Base-by-base conservation (phyloP, 495 filamentous ascomycete species). In the Umbilicaria muhlenbergii region DNA sequence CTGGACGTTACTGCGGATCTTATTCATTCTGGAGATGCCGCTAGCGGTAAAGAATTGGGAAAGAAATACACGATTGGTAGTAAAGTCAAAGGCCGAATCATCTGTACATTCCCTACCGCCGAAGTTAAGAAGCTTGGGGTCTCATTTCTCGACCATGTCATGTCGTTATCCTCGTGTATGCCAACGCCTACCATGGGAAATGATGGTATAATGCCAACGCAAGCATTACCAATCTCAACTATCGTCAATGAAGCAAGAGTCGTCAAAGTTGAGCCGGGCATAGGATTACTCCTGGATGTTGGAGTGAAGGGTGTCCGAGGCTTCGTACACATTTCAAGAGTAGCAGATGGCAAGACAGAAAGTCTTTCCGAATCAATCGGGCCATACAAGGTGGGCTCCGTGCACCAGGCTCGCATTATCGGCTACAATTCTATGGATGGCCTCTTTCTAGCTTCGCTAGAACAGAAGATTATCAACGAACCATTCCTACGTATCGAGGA, bases 251-350 rank as follows among this genome's bases (percentile, higher is more conserved):
- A 82, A 48, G 81, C 79, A 32, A 88, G 72, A 21, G 75, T 98
- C 13, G 64, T 75, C 37, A 79, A 78, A 49, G 83, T 94, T 13
- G 80, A 89, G 41, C 67, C 81, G 16, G 74, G 76, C 11, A 62
- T 81, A 43, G 91, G 91, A 33, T 62, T 95, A 1, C 92, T 89
- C 51, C 70, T 89, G 5, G 77, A 92, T 56, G 63, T 93, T 34
- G 84, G 86, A 11, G 67, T 83, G 10, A 66, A 76, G 34, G 78
- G 74, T 28, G 69, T 89, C 36, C 64, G 77, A 34, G 89, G 86
- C 32, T 96, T 91, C 59, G 84, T 91, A 11, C 91, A 98, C 59
- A 92, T 96, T 38, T 96, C 91, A 0, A 74, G 79, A 44, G 69
- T 98, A 43, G 77, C 85, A 32, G 87, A 98, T 59, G 77, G 76